These are phyloP conservation scores for Aspergillus carbonarius DNA, from an alignment of 2,329 filamentous ascomycete genomes.

Conservation along the genomic window DNA sequence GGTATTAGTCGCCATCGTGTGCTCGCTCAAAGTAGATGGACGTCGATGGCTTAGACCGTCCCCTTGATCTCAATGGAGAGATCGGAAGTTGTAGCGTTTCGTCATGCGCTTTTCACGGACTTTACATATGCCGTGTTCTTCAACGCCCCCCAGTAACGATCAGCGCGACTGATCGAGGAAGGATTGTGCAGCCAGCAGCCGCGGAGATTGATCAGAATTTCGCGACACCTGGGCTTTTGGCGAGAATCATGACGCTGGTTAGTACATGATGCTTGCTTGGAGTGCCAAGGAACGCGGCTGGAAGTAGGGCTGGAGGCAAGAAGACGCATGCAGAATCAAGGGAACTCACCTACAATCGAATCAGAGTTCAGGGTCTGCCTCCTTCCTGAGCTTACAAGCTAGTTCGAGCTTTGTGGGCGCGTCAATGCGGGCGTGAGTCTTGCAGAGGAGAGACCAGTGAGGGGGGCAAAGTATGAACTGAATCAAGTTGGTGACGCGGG, in stretches of 20 bases:
- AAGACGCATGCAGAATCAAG: background rate
- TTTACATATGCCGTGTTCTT: slow-evolving; percentile 6
- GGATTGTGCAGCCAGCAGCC: slow-evolving; percentile 6
- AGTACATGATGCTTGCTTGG: background rate
- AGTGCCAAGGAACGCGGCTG: slow-evolving; percentile 6
- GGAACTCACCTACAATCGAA: slow-evolving; percentile 10
- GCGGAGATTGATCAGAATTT: background rate
- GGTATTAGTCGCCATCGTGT: slow-evolving; percentile 32
- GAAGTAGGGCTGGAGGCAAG: background rate
- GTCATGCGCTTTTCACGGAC: slow-evolving; percentile 12
- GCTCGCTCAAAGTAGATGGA: background rate
- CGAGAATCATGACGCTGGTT: slow-evolving; percentile 1
- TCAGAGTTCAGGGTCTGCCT: background rate
- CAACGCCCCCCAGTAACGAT: background rate
- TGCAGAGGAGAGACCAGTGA: background rate
- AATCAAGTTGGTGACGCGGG: slow-evolving; percentile 7
- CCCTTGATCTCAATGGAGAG: slow-evolving; percentile 2
- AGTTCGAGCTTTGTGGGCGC: background rate
- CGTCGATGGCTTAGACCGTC: slow-evolving; percentile 4
- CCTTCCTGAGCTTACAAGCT: background rate
- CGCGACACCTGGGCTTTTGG: slow-evolving; percentile 7
- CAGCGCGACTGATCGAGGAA: background rate
- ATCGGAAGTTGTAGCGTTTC: slow-evolving; percentile 3
- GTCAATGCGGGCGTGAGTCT: background rate
- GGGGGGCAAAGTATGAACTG: background rate